These are phyloP conservation scores for Psilocybe cyanescens DNA, from an alignment of 768 basidiomycete genomes.

Conservation along the genomic window DNA sequence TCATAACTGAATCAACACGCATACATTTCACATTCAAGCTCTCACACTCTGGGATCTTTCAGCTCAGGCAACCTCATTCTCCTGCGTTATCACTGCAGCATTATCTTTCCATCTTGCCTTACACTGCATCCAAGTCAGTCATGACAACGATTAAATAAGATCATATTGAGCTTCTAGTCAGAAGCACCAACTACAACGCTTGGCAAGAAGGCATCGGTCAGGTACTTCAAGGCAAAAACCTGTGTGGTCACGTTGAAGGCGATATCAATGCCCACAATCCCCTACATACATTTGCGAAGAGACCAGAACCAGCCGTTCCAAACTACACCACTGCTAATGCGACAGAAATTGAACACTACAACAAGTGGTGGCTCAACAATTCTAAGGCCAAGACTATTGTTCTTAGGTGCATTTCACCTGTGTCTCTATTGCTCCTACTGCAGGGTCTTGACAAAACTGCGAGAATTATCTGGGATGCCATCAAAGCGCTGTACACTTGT, in stretches of 20 bases:
- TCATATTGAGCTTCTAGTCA: constrained; percentile 6
- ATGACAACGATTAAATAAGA: no score
- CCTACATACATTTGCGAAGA: neutral
- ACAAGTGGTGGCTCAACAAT: constrained; percentile 9
- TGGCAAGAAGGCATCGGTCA: constrained; percentile 13
- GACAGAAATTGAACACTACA: constrained; percentile 2
- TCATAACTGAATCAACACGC: no score
- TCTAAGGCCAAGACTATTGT: constrained; percentile 11
- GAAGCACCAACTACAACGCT: constrained; percentile 7
- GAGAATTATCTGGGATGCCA: constrained; percentile 6
- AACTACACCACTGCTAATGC: constrained; percentile 2
- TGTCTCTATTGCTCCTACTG: neutral
- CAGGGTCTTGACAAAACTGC: constrained; percentile 7
- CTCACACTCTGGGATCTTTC: no score
- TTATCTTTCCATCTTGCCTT: no score
- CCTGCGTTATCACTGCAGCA: no score
- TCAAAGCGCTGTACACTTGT: constrained; percentile 3
- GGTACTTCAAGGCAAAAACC: constrained; percentile 13
- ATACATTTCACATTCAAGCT: no score
- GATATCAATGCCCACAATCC: neutral
- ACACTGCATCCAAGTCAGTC: no score
- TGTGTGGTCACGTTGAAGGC: constrained; percentile 17
- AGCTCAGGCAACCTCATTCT: no score
- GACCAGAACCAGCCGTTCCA: neutral
- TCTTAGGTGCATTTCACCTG: constrained; percentile 5